phyloP scores from a whole-genome alignment of 208 protist species.

The Trypanosoma melophagium region DNA sequence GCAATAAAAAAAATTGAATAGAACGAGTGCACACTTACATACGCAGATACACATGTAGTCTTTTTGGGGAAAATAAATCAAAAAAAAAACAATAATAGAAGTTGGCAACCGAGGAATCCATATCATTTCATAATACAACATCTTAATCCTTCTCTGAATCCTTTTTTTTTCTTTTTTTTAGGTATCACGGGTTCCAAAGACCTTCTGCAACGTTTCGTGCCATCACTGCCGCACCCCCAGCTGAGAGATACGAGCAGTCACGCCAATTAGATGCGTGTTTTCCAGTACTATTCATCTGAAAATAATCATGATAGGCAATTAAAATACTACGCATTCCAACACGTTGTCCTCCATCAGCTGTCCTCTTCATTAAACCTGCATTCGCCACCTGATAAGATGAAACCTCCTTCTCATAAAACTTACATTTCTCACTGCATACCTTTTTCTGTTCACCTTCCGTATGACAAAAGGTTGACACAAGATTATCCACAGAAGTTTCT shows the following conservation, averaged over 20 bases:
- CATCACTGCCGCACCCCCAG: not conserved
- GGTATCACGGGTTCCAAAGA: not conserved
- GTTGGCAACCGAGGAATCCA: too few relatives aligned
- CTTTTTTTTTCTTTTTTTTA: not conserved
- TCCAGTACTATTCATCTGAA: not conserved
- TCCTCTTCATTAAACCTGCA: slow-evolving; percentile 1
- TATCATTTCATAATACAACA: too few relatives aligned
- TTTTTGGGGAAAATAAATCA: too few relatives aligned
- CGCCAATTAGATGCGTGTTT: slow-evolving; percentile 4
- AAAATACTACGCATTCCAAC: slow-evolving; percentile 7
- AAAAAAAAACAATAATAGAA: too few relatives aligned
- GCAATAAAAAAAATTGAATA: slow-evolving; percentile 18
- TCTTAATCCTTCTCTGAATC: slow-evolving; percentile 14
- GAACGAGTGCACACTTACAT: not conserved
- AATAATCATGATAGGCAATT: slow-evolving; percentile 19
- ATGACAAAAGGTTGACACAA: not conserved
- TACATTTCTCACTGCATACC: slow-evolving; percentile 12
- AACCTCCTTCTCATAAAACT: not conserved
- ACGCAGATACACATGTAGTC: too few relatives aligned
- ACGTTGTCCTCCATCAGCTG: not conserved
- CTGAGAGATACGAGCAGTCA: slow-evolving; percentile 7
- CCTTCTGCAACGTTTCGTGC: slow-evolving; percentile 1
- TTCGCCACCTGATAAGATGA: slow-evolving; percentile 12
- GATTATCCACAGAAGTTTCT: not conserved
- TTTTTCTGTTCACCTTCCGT: not conserved